phyloP scores from a whole-genome alignment of 2,329 filamentous ascomycete genomes.

The Dendryphion nanum region DNA sequence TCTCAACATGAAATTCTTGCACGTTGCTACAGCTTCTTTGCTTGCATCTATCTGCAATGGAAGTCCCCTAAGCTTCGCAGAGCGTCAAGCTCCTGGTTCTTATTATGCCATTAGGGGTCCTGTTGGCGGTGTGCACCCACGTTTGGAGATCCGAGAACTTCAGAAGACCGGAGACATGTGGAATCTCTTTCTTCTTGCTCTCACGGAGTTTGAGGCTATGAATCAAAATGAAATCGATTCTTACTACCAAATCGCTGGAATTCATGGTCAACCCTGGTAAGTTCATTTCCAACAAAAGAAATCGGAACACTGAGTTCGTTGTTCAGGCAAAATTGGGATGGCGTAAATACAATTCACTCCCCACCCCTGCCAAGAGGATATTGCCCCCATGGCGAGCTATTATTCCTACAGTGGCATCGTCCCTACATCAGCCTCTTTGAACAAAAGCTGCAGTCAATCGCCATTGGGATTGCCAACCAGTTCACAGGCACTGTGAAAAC shows the following conservation, averaged over 20 bases:
- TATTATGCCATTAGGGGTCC: conserved; percentile 21
- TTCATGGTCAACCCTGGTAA: conserved; percentile 18
- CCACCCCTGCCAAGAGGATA: conserved; percentile 63
- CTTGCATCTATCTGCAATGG: conserved; percentile 4
- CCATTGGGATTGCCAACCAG: conserved; percentile 33
- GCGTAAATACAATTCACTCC: conserved; percentile 52
- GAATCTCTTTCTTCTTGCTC: conserved; percentile 71
- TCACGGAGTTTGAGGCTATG: conserved; percentile 66
- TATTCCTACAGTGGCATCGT: conserved; percentile 84
- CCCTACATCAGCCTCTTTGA: conserved; percentile 67
- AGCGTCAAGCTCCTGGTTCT: conserved; percentile 10
- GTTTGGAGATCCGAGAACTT: conserved; percentile 66
- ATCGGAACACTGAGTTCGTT: conserved; percentile 6
- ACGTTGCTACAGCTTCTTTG: conserved; percentile 7
- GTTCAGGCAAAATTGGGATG: conserved; percentile 52
- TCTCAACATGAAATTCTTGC: conserved; percentile 7
- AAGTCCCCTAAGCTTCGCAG: conserved; percentile 6
- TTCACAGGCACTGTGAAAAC: conserved; percentile 33
- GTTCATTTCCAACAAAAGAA: neutral
- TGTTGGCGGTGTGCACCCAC: conserved; percentile 30
- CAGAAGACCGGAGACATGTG: conserved; percentile 59
- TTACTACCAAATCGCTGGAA: conserved; percentile 69
- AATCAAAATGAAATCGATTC: conserved; percentile 63
- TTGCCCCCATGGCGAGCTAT: conserved; percentile 70
- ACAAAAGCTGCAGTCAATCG: conserved; percentile 39